A percentile compares a stretch with the other conserved stretches of the same genome.
Conservation (phyloP, 1,284 basidiomycete genomes). For the Fomitopsis schrenkii region DNA sequence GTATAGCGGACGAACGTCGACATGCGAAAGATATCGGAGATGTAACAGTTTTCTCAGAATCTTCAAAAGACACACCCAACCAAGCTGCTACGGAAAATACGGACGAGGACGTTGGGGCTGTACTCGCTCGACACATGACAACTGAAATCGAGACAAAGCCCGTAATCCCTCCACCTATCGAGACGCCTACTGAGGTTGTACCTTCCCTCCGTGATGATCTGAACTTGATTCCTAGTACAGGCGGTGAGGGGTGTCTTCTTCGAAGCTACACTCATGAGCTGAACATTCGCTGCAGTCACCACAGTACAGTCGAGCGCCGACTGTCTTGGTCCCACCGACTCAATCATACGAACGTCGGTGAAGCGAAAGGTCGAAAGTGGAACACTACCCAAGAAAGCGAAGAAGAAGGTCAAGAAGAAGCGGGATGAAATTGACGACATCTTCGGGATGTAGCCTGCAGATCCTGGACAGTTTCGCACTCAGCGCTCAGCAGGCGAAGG, state of each 20-base stretch:
- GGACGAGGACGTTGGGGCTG: background rate
- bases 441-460: conserved; percentile 35
- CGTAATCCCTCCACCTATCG: no score
- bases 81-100: background rate
- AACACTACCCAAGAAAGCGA: conserved; percentile 28
- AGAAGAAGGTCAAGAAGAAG: conserved; percentile 32
- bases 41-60: no score
- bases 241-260: background rate
- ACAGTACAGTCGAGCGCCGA: background rate
- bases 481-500: no score
- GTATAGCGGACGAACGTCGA: no score
- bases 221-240: background rate
- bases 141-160: background rate
- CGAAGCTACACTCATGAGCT: no score
- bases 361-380: conserved; percentile 18
- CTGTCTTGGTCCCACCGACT: background rate
- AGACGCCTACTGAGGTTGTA: background rate
- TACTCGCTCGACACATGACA: background rate
- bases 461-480: no score
- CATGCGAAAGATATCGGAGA: no score
- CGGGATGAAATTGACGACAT: conserved; percentile 66
- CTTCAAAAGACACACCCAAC: background rate
- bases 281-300: background rate
- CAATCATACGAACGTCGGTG: background rate
- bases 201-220: conserved; percentile 1